A percentile compares a stretch with the other conserved stretches of the same genome.
Conservation (phyloP, 176 grass and related monocot genomes). For the Metroxylon sagu region DNA sequence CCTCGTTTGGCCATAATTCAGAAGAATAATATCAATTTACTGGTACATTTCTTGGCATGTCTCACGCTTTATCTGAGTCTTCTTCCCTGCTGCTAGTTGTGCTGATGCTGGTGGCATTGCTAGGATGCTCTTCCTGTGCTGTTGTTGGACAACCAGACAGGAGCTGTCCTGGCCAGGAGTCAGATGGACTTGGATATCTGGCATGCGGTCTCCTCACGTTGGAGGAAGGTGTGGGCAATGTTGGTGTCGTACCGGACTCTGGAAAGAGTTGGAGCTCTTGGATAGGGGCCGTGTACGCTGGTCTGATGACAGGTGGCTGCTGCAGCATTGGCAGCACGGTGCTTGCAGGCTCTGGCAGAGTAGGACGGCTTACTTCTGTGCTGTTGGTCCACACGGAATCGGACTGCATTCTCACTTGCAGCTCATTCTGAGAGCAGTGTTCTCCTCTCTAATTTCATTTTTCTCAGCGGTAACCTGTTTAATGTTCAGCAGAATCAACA, state of each 20-base stretch:
- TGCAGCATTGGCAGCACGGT: slow-evolving; percentile 18
- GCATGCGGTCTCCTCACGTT: slow-evolving; percentile 15
- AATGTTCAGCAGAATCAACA: background rate
- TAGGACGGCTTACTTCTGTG: slow-evolving; percentile 11
- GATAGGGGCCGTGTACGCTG: slow-evolving; percentile 10
- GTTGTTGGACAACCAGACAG: slow-evolving; percentile 33
- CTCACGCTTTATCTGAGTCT: slow-evolving; percentile 11
- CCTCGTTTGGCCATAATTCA: no score
- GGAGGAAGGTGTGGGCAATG: background rate
- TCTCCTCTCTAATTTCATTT: slow-evolving; percentile 68
- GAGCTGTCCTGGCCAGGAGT: slow-evolving; percentile 42
- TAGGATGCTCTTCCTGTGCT: slow-evolving; percentile 32
- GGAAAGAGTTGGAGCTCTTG: slow-evolving; percentile 77
- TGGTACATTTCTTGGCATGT: no score
- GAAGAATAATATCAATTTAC: no score
- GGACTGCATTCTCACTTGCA: slow-evolving; percentile 26
- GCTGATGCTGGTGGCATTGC: background rate
- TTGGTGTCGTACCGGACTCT: slow-evolving; percentile 1
- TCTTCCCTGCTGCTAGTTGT: background rate
- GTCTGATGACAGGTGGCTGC: slow-evolving; percentile 17
- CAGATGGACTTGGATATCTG: slow-evolving; percentile 19
- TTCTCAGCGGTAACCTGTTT: slow-evolving; percentile 47
- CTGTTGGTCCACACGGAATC: background rate
- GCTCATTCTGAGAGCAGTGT: slow-evolving; percentile 38
- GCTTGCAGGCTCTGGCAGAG: slow-evolving; percentile 1